Percentiles rank a stretch among this genome's conserved stretches.
These are phyloP conservation scores for Thozetella sp. DNA, from an alignment of 495 filamentous ascomycete species.

Conservation along the genomic window DNA sequence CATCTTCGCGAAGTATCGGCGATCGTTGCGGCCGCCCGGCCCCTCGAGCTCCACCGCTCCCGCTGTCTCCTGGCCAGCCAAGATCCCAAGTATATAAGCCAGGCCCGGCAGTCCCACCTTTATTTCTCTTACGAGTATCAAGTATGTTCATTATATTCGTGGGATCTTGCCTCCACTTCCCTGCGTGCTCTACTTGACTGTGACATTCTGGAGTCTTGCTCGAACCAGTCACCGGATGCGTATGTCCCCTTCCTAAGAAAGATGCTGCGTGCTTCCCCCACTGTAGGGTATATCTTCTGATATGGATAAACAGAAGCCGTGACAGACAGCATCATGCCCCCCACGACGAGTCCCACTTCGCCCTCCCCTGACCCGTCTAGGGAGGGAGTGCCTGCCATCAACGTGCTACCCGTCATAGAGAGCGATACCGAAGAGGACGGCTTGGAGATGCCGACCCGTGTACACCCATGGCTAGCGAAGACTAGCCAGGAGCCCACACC, in stretches of 20 bases:
- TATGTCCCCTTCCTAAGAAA: not conserved
- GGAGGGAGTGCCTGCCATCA: not conserved
- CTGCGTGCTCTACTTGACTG: not conserved
- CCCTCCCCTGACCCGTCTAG: not conserved
- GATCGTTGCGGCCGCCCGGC: not conserved
- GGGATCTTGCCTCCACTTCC: not conserved
- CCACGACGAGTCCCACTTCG: not conserved
- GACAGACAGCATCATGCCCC: not conserved
- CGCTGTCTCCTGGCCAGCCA: not conserved
- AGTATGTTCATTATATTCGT: not conserved
- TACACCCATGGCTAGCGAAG: not conserved
- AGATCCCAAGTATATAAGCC: not conserved
- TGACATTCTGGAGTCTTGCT: not conserved
- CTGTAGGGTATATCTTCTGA: too few species aligned
- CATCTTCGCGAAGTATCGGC: not conserved
- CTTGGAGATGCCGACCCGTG: not conserved
- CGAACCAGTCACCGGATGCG: not conserved
- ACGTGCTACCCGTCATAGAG: not conserved
- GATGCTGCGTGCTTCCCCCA: too few species aligned
- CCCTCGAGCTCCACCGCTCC: not conserved
- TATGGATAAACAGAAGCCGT: too few species aligned
- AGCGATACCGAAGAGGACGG: not conserved
- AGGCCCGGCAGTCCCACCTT: not conserved
- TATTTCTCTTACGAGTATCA: not conserved
- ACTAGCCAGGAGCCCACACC: not conserved